Percentiles rank a stretch among this genome's conserved stretches.
Evolutionary conservation across 176 grass and related monocot species (phyloP).

Genomic region (Pharus latifolius): DNA sequence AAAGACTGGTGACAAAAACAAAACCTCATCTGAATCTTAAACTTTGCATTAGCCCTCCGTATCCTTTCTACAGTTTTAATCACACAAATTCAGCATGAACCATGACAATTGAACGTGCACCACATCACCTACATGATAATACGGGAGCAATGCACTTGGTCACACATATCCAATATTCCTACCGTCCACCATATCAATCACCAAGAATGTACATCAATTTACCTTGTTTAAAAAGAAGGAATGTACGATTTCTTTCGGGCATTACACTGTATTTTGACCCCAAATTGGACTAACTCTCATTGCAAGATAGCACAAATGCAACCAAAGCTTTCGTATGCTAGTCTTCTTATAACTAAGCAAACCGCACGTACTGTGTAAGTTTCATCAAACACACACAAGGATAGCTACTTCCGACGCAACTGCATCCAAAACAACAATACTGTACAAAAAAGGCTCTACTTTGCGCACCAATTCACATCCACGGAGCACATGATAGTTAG

Average conservation of each 20-base stretch:
- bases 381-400: background rate
- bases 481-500: background rate
- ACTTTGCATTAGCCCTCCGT: background rate
- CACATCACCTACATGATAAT: background rate
- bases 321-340: background rate
- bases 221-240: background rate
- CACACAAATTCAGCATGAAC: background rate
- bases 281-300: background rate
- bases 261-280: background rate
- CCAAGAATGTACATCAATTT: background rate
- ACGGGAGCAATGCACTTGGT: background rate
- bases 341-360: background rate
- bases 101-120: background rate
- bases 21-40: background rate
- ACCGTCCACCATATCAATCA: background rate
- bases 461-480: background rate
- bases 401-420: background rate
- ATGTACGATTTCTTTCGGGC: too few relatives aligned
- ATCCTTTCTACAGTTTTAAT: background rate
- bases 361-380: background rate
- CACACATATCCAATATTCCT: background rate
- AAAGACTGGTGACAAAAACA: background rate
- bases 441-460: background rate
- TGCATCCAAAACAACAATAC: background rate
- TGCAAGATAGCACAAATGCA: background rate